Evolutionary conservation across 164 flowering plant genomes (phyloP), one percentile per base, ranked within the genome.

Genomic region (Platanus orientalis): DNA sequence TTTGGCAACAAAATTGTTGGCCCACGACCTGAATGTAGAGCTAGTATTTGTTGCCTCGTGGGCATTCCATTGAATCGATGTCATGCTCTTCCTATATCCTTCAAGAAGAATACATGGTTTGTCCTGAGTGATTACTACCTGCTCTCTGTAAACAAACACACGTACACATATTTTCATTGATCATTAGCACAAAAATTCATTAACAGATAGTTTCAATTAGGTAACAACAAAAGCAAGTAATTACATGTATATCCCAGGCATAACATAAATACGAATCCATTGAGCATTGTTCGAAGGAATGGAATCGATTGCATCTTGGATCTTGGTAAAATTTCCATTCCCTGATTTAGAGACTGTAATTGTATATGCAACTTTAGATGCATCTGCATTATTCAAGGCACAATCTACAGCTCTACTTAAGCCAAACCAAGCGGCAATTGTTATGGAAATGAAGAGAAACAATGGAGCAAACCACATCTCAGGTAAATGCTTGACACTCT

Each of bases 231-330:
- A 49, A 44, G 28, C 12, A 45, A 44, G 28, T 5, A 45, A n/a
- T 12, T 68, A 72, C 72, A 14, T 36, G 76, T 78, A 81, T 1
- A 45, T 52, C 12, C 83, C 85, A 0, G 68, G 57, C 4, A 36
- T 47, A 11, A 77, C 20, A 3, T 23, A 61, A 19, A 81, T 60
- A 10, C 26, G 48, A 14, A 73, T 66, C 81, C 81, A 77, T 1
- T 54, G 13, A 24, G 42, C 20, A 42, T 81, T 81, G 11, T 29
- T 26, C 0, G 63, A 7, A 14, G 81, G 77, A 24, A 81, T 42
- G 3, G 73, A 64, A 32, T 81, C 54, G 10, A 81, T 64, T 39
- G 83, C 80, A 2, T 50, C 69, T 70, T 77, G 79, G 12, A 79
- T 27, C 0, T 52, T 67, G 7, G 24, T 69, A 44, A 65, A 75